Conservation (phyloP, 805 yeast species). For the Metschnikowia borealis region DNA sequence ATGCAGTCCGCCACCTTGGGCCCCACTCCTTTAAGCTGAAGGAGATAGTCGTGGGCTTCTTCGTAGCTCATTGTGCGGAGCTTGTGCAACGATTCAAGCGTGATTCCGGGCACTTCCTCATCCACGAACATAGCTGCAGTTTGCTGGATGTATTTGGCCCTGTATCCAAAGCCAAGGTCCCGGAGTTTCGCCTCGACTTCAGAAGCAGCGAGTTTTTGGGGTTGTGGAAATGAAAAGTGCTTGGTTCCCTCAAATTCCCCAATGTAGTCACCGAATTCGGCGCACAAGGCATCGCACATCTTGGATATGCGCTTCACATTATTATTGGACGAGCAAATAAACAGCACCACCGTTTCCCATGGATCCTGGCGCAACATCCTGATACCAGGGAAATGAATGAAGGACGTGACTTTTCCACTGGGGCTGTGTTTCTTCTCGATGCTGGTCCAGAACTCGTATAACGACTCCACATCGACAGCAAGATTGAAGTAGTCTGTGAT, state of each 20-base stretch:
- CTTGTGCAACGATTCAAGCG: slow-evolving; percentile 33
- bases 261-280: slow-evolving; percentile 61
- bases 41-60: slow-evolving; percentile 54
- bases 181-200: slow-evolving; percentile 42
- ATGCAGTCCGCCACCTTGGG: slow-evolving; percentile 98
- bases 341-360: slow-evolving; percentile 89
- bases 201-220: slow-evolving; percentile 41
- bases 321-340: slow-evolving; percentile 94
- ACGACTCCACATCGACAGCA: slow-evolving; percentile 45
- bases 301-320: slow-evolving; percentile 89
- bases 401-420: slow-evolving; percentile 29
- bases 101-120: slow-evolving; percentile 33
- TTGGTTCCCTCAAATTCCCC: slow-evolving; percentile 49
- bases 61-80: slow-evolving; percentile 47
- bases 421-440: slow-evolving; percentile 48
- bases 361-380: slow-evolving; percentile 91
- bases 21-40: slow-evolving; percentile 82
- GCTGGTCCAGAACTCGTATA: slow-evolving; percentile 60
- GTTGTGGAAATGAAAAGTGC: slow-evolving; percentile 73
- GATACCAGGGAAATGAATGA: slow-evolving; percentile 56
- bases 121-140: slow-evolving; percentile 60
- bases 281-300: slow-evolving; percentile 81
- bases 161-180: slow-evolving; percentile 73
- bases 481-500: slow-evolving; percentile 70
- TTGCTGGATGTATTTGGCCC: slow-evolving; percentile 81